A percentile compares a stretch with the other conserved stretches of the same genome.
Conservation (phyloP, 2,329 filamentous ascomycete genomes). For the Neofusicoccum ribis region DNA sequence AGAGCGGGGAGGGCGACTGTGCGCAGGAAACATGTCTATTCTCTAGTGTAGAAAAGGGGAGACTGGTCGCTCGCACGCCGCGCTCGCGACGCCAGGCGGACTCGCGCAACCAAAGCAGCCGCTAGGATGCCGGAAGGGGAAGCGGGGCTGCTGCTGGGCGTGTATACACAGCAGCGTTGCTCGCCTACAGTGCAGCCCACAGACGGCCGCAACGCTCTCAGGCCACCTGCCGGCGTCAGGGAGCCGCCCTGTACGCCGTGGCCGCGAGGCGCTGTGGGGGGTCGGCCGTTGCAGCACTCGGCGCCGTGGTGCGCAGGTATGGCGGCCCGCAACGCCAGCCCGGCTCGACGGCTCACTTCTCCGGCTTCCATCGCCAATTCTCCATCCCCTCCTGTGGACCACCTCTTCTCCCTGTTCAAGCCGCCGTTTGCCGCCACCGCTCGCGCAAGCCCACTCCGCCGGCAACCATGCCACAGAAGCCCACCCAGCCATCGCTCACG, state of each 20-base stretch:
- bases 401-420: background rate
- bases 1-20: background rate
- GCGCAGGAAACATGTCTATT: constrained; percentile 6
- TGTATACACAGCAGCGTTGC: background rate
- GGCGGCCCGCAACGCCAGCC: constrained; percentile 7
- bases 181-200: background rate
- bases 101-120: background rate
- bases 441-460: constrained; percentile 46
- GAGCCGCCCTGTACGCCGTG: background rate
- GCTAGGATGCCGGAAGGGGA: background rate
- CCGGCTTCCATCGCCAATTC: background rate
- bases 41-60: constrained; percentile 1
- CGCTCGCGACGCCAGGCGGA: background rate
- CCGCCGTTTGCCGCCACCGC: constrained; percentile 44
- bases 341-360: constrained; percentile 10
- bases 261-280: background rate
- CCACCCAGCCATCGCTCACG: constrained; percentile 60
- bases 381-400: background rate
- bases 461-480: constrained; percentile 57
- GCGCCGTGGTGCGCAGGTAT: background rate
- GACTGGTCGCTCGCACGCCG: background rate
- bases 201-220: background rate
- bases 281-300: background rate
- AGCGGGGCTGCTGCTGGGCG: background rate
- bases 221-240: background rate